Evolutionary conservation across 495 filamentous ascomycete species (phyloP), one percentile per base, ranked within the genome.

Genomic region (Glonium stellatum): DNA sequence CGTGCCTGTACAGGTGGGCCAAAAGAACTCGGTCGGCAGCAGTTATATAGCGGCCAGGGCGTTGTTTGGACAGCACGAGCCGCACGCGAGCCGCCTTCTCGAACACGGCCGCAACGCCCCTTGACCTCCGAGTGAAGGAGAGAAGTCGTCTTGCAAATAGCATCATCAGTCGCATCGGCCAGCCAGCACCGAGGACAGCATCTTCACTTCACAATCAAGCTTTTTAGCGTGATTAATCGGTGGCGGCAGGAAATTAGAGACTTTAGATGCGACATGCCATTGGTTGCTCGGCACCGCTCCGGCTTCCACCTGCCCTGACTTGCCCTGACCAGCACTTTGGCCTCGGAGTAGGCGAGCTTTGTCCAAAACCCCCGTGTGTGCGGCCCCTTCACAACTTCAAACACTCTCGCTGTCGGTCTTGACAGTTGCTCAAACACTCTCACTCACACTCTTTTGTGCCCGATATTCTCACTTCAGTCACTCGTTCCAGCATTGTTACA

Each of bases 311-410:
- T n/a, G n/a, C n/a, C n/a, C n/a, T n/a, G n/a, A n/a, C n/a, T n/a
- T n/a, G 23, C 18, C 4, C 22, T 4, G 11, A 46, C 41, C 13
- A 2, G 4, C 19, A n/a, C 41, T n/a, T 22, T 22, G 18, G 44
- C 44, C 44, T 22, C 18, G 18, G 44, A 18, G 44, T 19, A 18
- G 22, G 44, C 44, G 44, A 48, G 44, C 44, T 1, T 10, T 21
- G 3, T 31, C 27, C 27, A 44, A 44, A 15, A 3, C 18, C 39
- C 12, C 18, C 18, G 12, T 18, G 39, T 44, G 15, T 22, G 47
- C 47, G 23, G 21, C 47, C 48, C 48, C 48, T 51, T 51, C 48
- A 51, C 18, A 18, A 25, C 48, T 31, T 51, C 48, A 51, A 51
- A 51, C 48, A 51, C 48, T 23, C 48, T 10, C 21, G 11, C 21